Conservation (phyloP, 2,329 filamentous ascomycete species). For the Myotisia sp. region DNA sequence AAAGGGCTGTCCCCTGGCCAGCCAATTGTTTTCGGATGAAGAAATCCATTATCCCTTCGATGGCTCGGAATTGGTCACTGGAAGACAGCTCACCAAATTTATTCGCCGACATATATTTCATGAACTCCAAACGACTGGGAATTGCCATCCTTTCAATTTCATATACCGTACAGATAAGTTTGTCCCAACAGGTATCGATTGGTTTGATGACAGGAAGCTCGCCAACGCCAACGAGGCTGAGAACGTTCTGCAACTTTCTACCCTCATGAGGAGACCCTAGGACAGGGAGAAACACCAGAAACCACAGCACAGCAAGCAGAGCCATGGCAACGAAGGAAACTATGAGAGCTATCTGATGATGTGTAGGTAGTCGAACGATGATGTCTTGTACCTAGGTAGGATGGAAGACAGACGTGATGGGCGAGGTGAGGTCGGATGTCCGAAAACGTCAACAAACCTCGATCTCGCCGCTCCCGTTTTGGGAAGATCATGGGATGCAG, state of each 20-base stretch:
- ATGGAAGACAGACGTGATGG: no score
- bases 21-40: slow-evolving; percentile 15
- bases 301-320: background rate
- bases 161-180: slow-evolving; percentile 13
- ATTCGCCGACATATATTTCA: slow-evolving; percentile 14
- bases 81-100: slow-evolving; percentile 12
- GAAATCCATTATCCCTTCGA: slow-evolving; percentile 15
- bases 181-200: slow-evolving; percentile 11
- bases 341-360: background rate
- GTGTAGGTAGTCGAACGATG: no score
- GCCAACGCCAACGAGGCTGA: background rate
- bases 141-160: slow-evolving; percentile 15
- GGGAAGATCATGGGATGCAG: no score
- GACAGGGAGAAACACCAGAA: background rate
- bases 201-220: background rate
- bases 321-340: background rate
- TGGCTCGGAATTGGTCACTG: slow-evolving; percentile 13
- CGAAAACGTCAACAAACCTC: no score
- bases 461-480: no score
- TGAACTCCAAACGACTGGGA: slow-evolving; percentile 13
- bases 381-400: no score
- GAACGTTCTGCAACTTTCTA: background rate
- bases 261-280: background rate
- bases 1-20: slow-evolving; percentile 13
- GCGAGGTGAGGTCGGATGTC: no score